Base-by-base conservation (phyloP, 306 rosid genomes). In the Crotalaria pallida region DNA sequence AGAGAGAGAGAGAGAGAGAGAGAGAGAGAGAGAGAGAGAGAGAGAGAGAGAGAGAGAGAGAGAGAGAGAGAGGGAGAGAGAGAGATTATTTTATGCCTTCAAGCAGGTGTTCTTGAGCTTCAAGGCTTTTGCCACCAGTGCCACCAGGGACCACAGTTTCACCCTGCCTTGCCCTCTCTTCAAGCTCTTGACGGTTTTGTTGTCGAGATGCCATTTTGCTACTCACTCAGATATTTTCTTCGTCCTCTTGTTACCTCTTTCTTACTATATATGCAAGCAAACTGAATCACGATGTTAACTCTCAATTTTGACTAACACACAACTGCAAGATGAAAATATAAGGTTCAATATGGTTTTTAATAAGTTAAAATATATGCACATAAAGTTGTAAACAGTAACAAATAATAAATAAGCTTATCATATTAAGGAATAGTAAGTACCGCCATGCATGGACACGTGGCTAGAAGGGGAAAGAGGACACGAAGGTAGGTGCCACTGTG, bases 81-180 rank as follows among this genome's bases (percentile, higher is more conserved):
- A n/a, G n/a, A n/a, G n/a, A n/a, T n/a, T n/a, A n/a, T 27, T 27
- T 27, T 6, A 27, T 27, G 31, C 31, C 31, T 27, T 27, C 31
- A 31, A 8, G 7, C 5, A 31, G 96, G 65, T 83, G 88, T 40
- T 89, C 75, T 74, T 89, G 92, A 75, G 92, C 96, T 48, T 88
- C 87, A 29, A 92, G 86, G 74, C 79, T 89, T 71, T 92, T 83
- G 24, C 96, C 96, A 43, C 91, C 96, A 12, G 92, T 92, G 27
- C 98, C 98, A 24, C 89, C 88, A 10, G 96, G 92, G 15, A 89
- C 79, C 4, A 92, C 89, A 0, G 88, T 88, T 77, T 92, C 88
- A 9, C 96, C 98, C 1, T 75, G 84, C 71, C 59, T 86, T n/a
- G 91, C 96, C 65, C 19, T 84, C 13, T 77, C 73, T 21, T 89